phyloP scores from a whole-genome alignment of 2,329 filamentous ascomycete species.

The Penicillium hordei region DNA sequence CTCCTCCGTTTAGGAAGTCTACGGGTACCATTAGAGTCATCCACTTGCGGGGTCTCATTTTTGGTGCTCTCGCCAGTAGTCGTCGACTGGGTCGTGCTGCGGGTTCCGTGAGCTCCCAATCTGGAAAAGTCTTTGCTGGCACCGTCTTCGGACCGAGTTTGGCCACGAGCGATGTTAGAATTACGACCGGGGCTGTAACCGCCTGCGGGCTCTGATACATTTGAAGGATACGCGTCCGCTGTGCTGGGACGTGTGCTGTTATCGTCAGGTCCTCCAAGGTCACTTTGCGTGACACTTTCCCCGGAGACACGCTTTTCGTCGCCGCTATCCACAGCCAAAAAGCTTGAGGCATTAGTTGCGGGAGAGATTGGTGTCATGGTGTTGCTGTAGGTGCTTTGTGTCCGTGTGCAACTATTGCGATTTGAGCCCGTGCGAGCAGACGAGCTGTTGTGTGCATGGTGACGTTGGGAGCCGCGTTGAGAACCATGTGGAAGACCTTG shows the following conservation, averaged over 20 bases:
- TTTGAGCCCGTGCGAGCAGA: conserved; percentile 36
- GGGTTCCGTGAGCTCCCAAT: conserved; percentile 23
- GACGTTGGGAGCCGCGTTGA: conserved; percentile 24
- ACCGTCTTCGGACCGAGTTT: conserved; percentile 23
- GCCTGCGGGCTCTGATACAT: conserved; percentile 21
- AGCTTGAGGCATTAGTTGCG: conserved; percentile 47
- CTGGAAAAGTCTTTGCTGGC: conserved; percentile 25
- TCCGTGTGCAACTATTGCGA: conserved; percentile 41
- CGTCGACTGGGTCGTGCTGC: conserved; percentile 32
- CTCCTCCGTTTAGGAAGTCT: conserved; percentile 40
- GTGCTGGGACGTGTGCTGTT: conserved; percentile 33
- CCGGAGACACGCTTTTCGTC: conserved; percentile 38
- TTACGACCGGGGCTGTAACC: conserved; percentile 27
- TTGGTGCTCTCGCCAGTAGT: conserved; percentile 30
- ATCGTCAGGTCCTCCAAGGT: conserved; percentile 31
- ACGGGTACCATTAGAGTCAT: conserved; percentile 25
- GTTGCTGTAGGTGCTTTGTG: conserved; percentile 46
- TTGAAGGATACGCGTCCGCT: conserved; percentile 27
- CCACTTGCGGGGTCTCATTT: conserved; percentile 24
- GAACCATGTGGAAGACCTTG: conserved; percentile 22
- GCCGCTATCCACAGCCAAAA: conserved; percentile 43
- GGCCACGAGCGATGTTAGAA: conserved; percentile 17
- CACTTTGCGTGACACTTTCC: conserved; percentile 32
- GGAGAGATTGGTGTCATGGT: conserved; percentile 44
- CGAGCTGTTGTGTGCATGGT: conserved; percentile 37